phyloP scores from a whole-genome alignment of 2,329 filamentous ascomycete species.

The Microdochium trichocladiopsis region DNA sequence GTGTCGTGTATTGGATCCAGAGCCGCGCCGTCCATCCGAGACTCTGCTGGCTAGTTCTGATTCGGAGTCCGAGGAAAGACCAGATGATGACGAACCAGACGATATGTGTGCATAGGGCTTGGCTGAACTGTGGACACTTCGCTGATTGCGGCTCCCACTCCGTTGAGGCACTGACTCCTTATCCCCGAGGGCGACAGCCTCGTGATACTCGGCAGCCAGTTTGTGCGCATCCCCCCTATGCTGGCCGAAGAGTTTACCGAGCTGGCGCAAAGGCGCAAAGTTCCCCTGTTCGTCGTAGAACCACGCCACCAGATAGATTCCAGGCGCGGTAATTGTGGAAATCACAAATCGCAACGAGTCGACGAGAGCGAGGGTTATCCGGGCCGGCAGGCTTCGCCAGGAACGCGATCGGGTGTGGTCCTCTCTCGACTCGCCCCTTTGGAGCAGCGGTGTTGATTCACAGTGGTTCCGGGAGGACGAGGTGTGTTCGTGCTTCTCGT shows the following conservation, averaged over 20 bases:
- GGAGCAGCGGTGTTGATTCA: conserved; percentile 66
- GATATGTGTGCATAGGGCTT: conserved; percentile 21
- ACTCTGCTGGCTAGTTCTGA: conserved; percentile 39
- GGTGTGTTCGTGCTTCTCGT: conserved; percentile 10
- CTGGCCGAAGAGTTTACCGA: conserved; percentile 55
- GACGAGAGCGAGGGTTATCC: conserved; percentile 64
- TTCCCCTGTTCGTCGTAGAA: conserved; percentile 75
- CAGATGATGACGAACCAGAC: conserved; percentile 52
- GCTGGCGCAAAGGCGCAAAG: conserved; percentile 71
- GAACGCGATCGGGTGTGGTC: conserved; percentile 29
- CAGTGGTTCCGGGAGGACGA: conserved; percentile 27
- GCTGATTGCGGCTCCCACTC: conserved; percentile 15
- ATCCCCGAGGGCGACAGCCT: conserved; percentile 17
- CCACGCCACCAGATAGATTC: conserved; percentile 73
- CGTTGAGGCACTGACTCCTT: conserved; percentile 18
- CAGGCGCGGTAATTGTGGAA: conserved; percentile 71
- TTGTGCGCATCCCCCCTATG: conserved; percentile 37
- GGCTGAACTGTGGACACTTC: conserved; percentile 13
- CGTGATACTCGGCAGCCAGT: conserved; percentile 33
- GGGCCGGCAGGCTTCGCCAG: conserved; percentile 57
- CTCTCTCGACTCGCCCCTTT: conserved; percentile 22
- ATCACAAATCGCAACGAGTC: conserved; percentile 73
- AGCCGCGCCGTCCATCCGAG: conserved; percentile 18
- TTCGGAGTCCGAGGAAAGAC: conserved; percentile 66
- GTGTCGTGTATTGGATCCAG: conserved; percentile 34